phyloP scores from a whole-genome alignment of 2,329 filamentous ascomycete genomes.

The Cytospora piceae region DNA sequence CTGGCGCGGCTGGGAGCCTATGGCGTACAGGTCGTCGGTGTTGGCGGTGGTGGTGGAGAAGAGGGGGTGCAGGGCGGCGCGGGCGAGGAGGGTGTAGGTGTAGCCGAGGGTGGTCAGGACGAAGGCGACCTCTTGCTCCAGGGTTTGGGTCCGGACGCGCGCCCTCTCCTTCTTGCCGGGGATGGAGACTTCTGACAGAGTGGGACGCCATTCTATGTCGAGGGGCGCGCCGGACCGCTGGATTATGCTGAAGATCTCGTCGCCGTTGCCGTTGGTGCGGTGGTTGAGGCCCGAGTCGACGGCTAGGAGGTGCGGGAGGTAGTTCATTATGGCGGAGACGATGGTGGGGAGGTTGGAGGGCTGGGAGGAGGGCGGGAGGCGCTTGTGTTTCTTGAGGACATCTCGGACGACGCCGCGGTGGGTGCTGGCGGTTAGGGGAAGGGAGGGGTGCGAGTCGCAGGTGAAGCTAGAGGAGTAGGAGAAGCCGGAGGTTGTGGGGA shows the following conservation, averaged over 20 bases:
- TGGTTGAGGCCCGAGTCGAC: constrained; percentile 73
- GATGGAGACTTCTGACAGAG: constrained; percentile 67
- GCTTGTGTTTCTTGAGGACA: constrained; percentile 86
- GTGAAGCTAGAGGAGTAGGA: constrained; percentile 77
- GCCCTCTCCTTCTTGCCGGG: constrained; percentile 63
- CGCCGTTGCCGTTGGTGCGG: constrained; percentile 45
- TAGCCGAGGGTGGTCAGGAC: constrained; percentile 76
- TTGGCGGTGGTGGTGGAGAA: constrained; percentile 61
- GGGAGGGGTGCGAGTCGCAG: constrained; percentile 84
- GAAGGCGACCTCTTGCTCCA: constrained; percentile 86
- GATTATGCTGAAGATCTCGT: constrained; percentile 66
- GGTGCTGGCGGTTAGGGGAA: constrained; percentile 81
- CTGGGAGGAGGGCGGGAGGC: constrained; percentile 73
- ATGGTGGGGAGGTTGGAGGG: constrained; percentile 71
- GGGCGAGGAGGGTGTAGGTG: constrained; percentile 72
- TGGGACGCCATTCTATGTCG: constrained; percentile 83
- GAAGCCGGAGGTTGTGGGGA: constrained; percentile 88
- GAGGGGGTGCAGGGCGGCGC: constrained; percentile 72
- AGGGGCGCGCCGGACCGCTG: constrained; percentile 60
- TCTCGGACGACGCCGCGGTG: constrained; percentile 82
- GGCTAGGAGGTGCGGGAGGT: constrained; percentile 82
- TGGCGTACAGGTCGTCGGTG: constrained; percentile 49
- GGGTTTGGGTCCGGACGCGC: constrained; percentile 69
- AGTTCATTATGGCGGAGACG: constrained; percentile 70
- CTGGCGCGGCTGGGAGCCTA: constrained; percentile 68